Base-by-base conservation (phyloP, 768 basidiomycete genomes). In the Russula sp. region DNA sequence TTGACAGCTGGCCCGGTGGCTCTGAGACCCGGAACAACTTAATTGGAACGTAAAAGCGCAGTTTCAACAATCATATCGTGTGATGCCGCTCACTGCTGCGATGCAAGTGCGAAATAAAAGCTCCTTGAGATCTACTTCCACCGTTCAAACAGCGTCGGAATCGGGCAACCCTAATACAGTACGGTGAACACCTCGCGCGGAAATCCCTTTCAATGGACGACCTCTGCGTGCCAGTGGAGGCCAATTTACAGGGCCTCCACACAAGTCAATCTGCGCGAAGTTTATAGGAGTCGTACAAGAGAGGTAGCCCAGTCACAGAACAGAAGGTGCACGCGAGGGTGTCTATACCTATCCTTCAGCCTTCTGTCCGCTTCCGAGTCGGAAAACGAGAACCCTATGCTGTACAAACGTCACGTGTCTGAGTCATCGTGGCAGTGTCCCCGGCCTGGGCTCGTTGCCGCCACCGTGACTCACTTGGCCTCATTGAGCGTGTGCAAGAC, bases 401-500 rank as follows among this genome's bases (percentile, higher is more conserved):
- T n/a, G n/a, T n/a, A n/a, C 22, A 27, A 27, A 4, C 56, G 9
- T 11, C 35, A 53, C 7, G 14, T 20, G 20, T 32, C 0, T 49
- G n/a, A 27, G 1, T 27, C 22, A 27, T 27, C 22, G 22, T 27
- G 22, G 22, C 22, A 27, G 22, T 27, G 22, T 27, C 22, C 22
- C 22, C 22, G 2, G 22, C 22, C 22, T 2, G 2, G 22, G 22
- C 22, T 27, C 22, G 22, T 16, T 42, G 11, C n/a, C 45, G 1
- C 58, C 32, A 60, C 63, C 2, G 40, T 64, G 4, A 60, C 60
- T 34, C 58, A 0, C 22, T 27, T 27, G 42, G 53, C 34, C 63
- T 64, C 22, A 64, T 64, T 40, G 34, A n/a, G n/a, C 40, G 16
- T 37, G 58, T 58, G 16, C 32, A 37, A 45, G 53, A 64, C 42